Conservation (phyloP, 2,329 filamentous ascomycete genomes). For the Alternaria viburni region DNA sequence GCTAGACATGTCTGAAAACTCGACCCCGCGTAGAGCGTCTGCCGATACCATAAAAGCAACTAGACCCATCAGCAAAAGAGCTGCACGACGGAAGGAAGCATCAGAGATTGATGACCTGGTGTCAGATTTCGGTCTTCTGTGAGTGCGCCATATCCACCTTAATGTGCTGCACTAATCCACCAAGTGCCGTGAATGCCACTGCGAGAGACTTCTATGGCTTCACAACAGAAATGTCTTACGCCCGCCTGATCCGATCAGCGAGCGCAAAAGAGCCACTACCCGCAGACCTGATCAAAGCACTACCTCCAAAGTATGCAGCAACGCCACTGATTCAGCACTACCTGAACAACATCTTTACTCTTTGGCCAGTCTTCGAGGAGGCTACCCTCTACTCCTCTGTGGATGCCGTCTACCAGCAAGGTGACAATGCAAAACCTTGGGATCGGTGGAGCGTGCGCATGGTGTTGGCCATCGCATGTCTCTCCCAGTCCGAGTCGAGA, state of each 20-base stretch:
- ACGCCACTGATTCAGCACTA: constrained; percentile 80
- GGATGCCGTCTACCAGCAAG: constrained; percentile 79
- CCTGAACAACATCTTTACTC: constrained; percentile 77
- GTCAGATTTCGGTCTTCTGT: constrained; percentile 92
- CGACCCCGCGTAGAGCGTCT: constrained; percentile 58
- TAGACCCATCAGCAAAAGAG: constrained; percentile 45
- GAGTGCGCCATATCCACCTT: constrained; percentile 41
- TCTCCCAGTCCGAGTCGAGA: constrained; percentile 71
- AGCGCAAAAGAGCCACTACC: constrained; percentile 76
- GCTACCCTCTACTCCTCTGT: constrained; percentile 77
- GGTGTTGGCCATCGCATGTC: constrained; percentile 83
- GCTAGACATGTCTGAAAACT: constrained; percentile 61
- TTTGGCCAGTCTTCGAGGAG: constrained; percentile 85
- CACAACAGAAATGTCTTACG: constrained; percentile 88
- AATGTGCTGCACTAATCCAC: constrained; percentile 10
- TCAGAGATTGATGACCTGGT: constrained; percentile 90
- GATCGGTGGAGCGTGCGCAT: constrained; percentile 90
- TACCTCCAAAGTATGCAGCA: constrained; percentile 75
- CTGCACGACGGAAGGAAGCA: constrained; percentile 68
- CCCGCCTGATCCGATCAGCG: constrained; percentile 83
- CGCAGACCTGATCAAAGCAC: constrained; percentile 60
- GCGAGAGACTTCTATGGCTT: constrained; percentile 92
- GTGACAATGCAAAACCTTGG: constrained; percentile 65
- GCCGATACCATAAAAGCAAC: constrained; percentile 42
- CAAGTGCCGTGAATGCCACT: constrained; percentile 88